Base-by-base conservation (phyloP, 129 eudicot species). In the Heracleum sosnowskyi region DNA sequence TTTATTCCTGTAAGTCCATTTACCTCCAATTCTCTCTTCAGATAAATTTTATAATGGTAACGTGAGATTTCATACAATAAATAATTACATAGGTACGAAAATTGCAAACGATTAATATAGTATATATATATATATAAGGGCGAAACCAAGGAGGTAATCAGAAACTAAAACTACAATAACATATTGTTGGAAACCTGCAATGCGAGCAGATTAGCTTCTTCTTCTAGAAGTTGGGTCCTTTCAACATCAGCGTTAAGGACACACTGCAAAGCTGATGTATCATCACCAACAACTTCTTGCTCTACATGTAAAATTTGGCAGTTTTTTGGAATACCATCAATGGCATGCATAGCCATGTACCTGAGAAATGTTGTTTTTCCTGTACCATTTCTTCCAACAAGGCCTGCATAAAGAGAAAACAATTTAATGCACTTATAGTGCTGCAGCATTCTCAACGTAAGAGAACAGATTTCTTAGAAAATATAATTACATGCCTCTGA, bases 221-320 rank as follows among this genome's bases (percentile, higher is more conserved):
- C 97, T 74, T 86, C 91, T 87, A 95, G 84, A 79, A 95, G 99
- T 42, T 87, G 91, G 72, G 86, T 79, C 81, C 99, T 89, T 78
- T 95, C 99, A 39, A 95, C 83, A 85, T 92, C 99, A 87, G 95
- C 77, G 73, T 90, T 90, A 69, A 95, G 96, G 46, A 95, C 96
- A 74, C 96, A 92, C 79, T 95, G 92, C 88, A 95, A 85, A 40
- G 95, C 99, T 78, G 97, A 77, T 77, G 91, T 90, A 57, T 87
- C 88, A 87, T 95, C 99, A 76, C 99, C 99, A 79, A 86, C 97
- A 39, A 95, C 97, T 88, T 92, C 99, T 81, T 95, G 99, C 87
- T 95, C 99, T 76, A 92, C 99, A 71, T 95, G 99, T 77, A 95
- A 90, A 80, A 95, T 95, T 85, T 92, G 99, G 85, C 99, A 95